A percentile compares a stretch with the other conserved stretches of the same genome.
phyloP scores from a whole-genome alignment of 768 basidiomycete genomes.

The Mycena epipterygia region DNA sequence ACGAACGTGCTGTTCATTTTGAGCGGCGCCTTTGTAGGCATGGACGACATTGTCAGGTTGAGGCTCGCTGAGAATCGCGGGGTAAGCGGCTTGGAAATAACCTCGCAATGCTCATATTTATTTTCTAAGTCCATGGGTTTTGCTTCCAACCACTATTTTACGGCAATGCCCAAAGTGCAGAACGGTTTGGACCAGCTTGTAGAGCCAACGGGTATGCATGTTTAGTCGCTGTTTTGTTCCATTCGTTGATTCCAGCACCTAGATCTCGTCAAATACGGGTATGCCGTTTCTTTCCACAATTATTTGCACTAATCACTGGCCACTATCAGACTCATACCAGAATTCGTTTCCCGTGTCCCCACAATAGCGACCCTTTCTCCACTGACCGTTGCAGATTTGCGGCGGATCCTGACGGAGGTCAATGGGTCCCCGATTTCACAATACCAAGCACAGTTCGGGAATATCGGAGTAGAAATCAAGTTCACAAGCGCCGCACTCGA shows the following conservation, averaged over 20 bases:
- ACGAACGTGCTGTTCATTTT: slow-evolving; percentile 95
- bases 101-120: slow-evolving; percentile 13
- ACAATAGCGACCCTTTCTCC: slow-evolving; percentile 89
- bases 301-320: slow-evolving; percentile 18
- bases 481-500: slow-evolving; percentile 88
- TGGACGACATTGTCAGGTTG: slow-evolving; percentile 85
- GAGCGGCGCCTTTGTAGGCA: slow-evolving; percentile 94
- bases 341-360: slow-evolving; percentile 95
- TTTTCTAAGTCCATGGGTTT: slow-evolving; percentile 88
- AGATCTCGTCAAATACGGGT: slow-evolving; percentile 93
- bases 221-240: neutral
- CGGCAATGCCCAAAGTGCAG: slow-evolving; percentile 65
- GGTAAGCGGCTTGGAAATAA: slow-evolving; percentile 52
- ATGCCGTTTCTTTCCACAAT: slow-evolving; percentile 22
- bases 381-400: slow-evolving; percentile 84
- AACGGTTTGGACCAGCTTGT: slow-evolving; percentile 68
- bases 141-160: slow-evolving; percentile 70
- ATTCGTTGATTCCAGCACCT: slow-evolving; percentile 4
- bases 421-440: slow-evolving; percentile 93
- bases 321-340: slow-evolving; percentile 87
- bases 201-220: slow-evolving; percentile 72
- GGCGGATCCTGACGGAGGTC: slow-evolving; percentile 93
- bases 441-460: slow-evolving; percentile 86
- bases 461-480: slow-evolving; percentile 87
- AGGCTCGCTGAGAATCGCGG: slow-evolving; percentile 79